Evolutionary conservation across 495 filamentous ascomycete genomes (phyloP).

Genomic region (Aspergillus indologenus): DNA sequence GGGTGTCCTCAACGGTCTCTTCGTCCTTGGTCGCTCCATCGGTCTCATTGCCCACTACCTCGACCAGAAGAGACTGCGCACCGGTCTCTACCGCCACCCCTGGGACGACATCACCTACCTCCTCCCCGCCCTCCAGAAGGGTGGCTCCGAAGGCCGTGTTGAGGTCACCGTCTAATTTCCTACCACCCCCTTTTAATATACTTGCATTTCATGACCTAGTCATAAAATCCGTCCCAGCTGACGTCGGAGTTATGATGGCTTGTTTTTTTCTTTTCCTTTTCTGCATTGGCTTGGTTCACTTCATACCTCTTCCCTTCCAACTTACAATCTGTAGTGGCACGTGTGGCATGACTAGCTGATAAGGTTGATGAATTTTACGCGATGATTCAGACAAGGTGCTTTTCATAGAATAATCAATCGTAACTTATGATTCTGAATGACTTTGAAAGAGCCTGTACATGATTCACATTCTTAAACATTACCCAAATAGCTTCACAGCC

Average conservation of each 20-base stretch:
- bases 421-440: background rate
- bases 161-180: conserved; percentile 72
- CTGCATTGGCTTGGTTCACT: conserved; percentile 29
- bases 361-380: conserved; percentile 27
- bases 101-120: conserved; percentile 99
- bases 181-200: conserved; percentile 13
- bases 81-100: conserved; percentile 96
- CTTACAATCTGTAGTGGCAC: conserved; percentile 32
- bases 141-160: conserved; percentile 81
- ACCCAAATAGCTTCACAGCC: too few relatives aligned
- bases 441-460: too few relatives aligned
- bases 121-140: conserved; percentile 74
- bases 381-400: conserved; percentile 1
- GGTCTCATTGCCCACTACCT: conserved; percentile 99
- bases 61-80: conserved; percentile 97
- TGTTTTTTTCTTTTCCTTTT: conserved; percentile 36
- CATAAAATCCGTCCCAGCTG: conserved; percentile 35
- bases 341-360: conserved; percentile 35
- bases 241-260: conserved; percentile 48
- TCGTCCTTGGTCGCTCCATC: conserved; percentile 92
- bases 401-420: background rate
- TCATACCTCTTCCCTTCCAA: conserved; percentile 25
- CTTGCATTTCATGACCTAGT: conserved; percentile 9
- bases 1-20: conserved; percentile 98
- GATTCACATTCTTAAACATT: too few relatives aligned